A percentile compares a stretch with the other conserved stretches of the same genome.
Evolutionary conservation across 495 filamentous ascomycete species (phyloP).

Genomic region (Ramalina intermedia): DNA sequence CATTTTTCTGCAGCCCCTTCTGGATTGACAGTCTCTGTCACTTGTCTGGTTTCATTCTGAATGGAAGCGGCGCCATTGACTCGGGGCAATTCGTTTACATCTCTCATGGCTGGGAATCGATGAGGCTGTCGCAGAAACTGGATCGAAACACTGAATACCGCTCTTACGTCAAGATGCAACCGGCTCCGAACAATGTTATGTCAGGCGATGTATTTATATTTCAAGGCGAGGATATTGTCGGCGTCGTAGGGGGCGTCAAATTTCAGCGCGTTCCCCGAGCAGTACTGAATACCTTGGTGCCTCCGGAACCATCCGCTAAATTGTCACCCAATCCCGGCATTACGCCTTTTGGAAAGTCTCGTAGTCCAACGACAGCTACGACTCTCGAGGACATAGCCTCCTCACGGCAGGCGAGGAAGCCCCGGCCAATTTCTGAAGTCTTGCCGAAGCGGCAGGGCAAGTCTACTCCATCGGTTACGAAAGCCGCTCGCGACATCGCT

Average conservation of each 20-base stretch:
- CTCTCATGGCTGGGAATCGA: conserved; percentile 27
- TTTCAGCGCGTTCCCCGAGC: conserved; percentile 20
- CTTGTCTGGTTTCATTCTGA: conserved; percentile 40
- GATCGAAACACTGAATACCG: conserved; percentile 19
- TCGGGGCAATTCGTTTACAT: conserved; percentile 32
- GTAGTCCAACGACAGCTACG: no score
- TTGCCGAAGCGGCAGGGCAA: no score
- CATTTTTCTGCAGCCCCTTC: conserved; percentile 28
- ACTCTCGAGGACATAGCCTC: no score
- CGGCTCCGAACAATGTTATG: conserved; percentile 28
- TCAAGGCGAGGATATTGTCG: conserved; percentile 28
- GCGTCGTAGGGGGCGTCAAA: conserved; percentile 21
- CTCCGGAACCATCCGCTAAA: conserved; percentile 10
- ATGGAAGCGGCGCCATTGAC: conserved; percentile 32
- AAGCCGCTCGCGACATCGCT: background rate
- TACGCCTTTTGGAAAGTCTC: background rate
- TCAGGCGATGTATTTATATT: conserved; percentile 40
- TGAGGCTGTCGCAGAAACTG: conserved; percentile 20
- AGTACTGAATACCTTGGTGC: conserved; percentile 24
- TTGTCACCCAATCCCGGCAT: conserved; percentile 10
- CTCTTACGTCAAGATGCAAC: conserved; percentile 29
- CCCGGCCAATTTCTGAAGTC: no score
- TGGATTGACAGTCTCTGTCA: conserved; percentile 37
- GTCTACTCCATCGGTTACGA: background rate
- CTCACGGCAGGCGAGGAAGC: background rate